Evolutionary conservation across 2,329 filamentous ascomycete genomes (phyloP).

Genomic region (Cercospora sojina): DNA sequence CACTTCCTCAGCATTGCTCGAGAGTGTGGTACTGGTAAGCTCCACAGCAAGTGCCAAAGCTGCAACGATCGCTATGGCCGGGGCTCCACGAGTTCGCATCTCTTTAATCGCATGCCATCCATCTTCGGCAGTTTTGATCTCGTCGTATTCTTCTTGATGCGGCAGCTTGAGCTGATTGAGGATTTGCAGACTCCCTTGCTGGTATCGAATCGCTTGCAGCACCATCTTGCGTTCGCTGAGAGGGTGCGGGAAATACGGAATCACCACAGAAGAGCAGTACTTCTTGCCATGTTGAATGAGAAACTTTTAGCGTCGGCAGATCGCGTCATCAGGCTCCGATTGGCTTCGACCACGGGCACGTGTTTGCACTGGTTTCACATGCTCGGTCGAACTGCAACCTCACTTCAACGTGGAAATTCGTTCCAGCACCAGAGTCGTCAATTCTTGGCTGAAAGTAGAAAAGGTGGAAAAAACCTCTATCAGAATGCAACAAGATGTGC

Average conservation of each 20-base stretch:
- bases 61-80: constrained; percentile 97
- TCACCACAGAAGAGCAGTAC: neutral
- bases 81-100: constrained; percentile 79
- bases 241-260: neutral
- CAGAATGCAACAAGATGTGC: neutral
- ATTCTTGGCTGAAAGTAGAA: no score
- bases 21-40: constrained; percentile 58
- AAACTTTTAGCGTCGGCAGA: constrained; percentile 14
- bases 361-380: neutral
- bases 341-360: constrained; percentile 3
- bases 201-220: constrained; percentile 76
- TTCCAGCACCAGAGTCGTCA: neutral
- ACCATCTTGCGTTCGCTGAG: constrained; percentile 44
- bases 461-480: neutral
- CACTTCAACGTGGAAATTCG: neutral
- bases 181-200: constrained; percentile 69
- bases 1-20: constrained; percentile 60
- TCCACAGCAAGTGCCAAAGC: constrained; percentile 85
- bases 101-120: constrained; percentile 80
- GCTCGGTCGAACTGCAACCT: neutral
- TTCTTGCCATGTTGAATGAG: constrained; percentile 7
- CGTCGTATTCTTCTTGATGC: constrained; percentile 75
- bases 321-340: constrained; percentile 13
- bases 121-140: constrained; percentile 67
- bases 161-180: constrained; percentile 81